Conservation (phyloP, 305 asterid genomes). For the Ruellia speciosa region DNA sequence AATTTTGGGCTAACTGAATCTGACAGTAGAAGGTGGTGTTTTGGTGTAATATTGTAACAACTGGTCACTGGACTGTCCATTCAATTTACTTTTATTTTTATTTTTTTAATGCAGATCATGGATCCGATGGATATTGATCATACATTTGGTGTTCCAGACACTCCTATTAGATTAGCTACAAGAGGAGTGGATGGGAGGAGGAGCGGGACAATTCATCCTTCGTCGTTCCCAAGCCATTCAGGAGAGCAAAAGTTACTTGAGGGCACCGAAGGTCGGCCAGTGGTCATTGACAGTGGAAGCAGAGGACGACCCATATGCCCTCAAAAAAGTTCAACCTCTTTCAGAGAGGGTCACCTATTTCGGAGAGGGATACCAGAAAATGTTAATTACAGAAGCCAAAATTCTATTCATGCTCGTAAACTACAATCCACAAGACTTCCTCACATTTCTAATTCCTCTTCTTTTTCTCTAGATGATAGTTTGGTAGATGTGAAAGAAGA, state of each 20-base stretch:
- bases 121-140: conserved; percentile 55
- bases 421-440: conserved; percentile 20
- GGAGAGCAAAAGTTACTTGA: conserved; percentile 21
- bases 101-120: conserved; percentile 41
- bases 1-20: neutral
- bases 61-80: conserved; percentile 5
- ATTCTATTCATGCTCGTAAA: conserved; percentile 26
- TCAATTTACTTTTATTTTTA: conserved; percentile 11
- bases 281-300: conserved; percentile 32
- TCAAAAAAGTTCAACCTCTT: conserved; percentile 25
- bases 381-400: conserved; percentile 23
- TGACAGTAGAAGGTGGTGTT: neutral
- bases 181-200: conserved; percentile 23
- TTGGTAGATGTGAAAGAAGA: conserved; percentile 27
- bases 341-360: conserved; percentile 27
- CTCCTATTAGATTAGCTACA: conserved; percentile 52
- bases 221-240: conserved; percentile 16
- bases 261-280: conserved; percentile 31
- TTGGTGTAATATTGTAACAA: conserved; percentile 3
- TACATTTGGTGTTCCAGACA: conserved; percentile 59
- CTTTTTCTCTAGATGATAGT: conserved; percentile 23
- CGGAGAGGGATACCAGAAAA: conserved; percentile 29
- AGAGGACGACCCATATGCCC: conserved; percentile 24
- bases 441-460: conserved; percentile 13
- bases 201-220: conserved; percentile 18